phyloP scores from a whole-genome alignment of 2,329 filamentous ascomycete genomes.

The Aureobasidium melanogenum region DNA sequence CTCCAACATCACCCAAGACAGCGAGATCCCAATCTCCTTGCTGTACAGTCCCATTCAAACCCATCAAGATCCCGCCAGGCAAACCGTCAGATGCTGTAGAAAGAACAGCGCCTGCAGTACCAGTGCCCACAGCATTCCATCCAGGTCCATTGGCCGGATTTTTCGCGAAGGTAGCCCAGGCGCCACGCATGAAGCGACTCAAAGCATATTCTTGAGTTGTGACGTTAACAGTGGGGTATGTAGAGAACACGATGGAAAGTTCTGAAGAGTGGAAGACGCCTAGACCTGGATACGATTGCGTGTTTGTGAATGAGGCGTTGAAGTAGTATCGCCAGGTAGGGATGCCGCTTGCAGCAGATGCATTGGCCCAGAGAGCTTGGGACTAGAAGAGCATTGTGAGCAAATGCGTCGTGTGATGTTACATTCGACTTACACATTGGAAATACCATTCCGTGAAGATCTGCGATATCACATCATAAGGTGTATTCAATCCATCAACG shows the following conservation, averaged over 20 bases:
- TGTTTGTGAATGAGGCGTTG: conserved; percentile 28
- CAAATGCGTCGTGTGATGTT: no score
- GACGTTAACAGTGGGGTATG: conserved; percentile 20
- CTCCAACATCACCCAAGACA: conserved; percentile 20
- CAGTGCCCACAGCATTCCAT: conserved; percentile 25
- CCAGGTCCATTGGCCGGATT: conserved; percentile 29
- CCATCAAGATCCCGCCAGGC: conserved; percentile 18
- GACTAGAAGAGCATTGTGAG: background rate
- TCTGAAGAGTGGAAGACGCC: conserved; percentile 29
- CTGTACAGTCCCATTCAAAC: conserved; percentile 14
- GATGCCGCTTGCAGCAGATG: conserved; percentile 21
- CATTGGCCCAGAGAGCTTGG: conserved; percentile 21
- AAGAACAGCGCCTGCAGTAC: conserved; percentile 17
- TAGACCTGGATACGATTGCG: conserved; percentile 20
- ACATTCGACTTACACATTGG: conserved; percentile 19
- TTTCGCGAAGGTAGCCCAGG: conserved; percentile 30
- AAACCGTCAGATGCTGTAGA: conserved; percentile 16
- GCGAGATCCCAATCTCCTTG: conserved; percentile 20
- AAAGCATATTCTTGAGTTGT: conserved; percentile 27
- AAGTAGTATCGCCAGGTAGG: conserved; percentile 31
- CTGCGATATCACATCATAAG: conserved; percentile 20
- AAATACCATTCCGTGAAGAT: conserved; percentile 23
- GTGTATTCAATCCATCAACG: conserved; percentile 15
- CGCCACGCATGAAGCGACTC: conserved; percentile 23
- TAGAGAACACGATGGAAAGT: conserved; percentile 29